Conservation (phyloP, 1,284 basidiomycete genomes). For the Paramarasmius palmivorus region DNA sequence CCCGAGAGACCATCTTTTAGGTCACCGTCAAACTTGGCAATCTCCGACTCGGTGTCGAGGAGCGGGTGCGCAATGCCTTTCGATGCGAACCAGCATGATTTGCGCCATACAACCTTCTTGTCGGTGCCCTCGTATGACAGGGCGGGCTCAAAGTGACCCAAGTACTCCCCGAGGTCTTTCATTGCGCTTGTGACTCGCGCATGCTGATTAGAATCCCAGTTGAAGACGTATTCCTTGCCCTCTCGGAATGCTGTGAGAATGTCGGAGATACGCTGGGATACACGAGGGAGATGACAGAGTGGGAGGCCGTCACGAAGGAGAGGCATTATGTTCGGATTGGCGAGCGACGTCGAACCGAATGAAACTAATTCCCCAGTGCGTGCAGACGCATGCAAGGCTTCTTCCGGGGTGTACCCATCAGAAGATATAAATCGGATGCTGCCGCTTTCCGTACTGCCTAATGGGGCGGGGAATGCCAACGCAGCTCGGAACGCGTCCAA, state of each 20-base stretch:
- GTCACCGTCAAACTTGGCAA: constrained; percentile 7
- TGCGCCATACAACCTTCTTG: background rate
- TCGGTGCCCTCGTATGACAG: constrained; percentile 7
- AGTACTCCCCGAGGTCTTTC: background rate
- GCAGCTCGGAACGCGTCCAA: constrained; percentile 4
- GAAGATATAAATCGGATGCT: background rate
- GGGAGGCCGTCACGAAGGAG: background rate
- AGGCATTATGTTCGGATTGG: background rate
- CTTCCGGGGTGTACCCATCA: background rate
- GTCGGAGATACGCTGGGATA: constrained; percentile 1
- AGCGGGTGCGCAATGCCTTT: constrained; percentile 1
- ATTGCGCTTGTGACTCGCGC: background rate
- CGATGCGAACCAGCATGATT: constrained; percentile 5
- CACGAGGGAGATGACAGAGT: background rate
- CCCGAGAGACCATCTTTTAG: constrained; percentile 5
- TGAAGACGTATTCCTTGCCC: constrained; percentile 5
- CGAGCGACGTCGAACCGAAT: background rate
- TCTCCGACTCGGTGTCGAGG: constrained; percentile 1
- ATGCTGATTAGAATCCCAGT: background rate
- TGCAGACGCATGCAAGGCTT: background rate
- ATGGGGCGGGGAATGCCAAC: background rate
- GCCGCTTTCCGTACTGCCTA: background rate
- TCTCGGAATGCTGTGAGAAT: background rate
- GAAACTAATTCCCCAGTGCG: constrained; percentile 2
- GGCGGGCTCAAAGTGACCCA: constrained; percentile 2